Percentiles rank a stretch among this genome's conserved stretches.
These are phyloP conservation scores for Austroboletus sp. DNA, from an alignment of 1,284 basidiomycete genomes.

Conservation along the genomic window DNA sequence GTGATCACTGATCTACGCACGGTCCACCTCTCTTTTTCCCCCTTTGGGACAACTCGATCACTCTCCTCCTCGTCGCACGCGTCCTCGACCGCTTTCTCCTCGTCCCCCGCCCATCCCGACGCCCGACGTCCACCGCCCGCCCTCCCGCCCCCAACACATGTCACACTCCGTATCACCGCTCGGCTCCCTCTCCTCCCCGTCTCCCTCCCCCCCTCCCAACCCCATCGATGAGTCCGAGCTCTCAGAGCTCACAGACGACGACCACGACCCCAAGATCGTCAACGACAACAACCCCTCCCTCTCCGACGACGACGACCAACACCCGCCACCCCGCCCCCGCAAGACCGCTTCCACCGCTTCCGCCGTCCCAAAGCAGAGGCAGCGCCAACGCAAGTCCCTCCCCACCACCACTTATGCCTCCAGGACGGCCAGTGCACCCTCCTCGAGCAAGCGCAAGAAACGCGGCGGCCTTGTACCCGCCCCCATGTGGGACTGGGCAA, in stretches of 20 bases:
- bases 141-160: too few relatives aligned
- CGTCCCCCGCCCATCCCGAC: slow-evolving; percentile 5
- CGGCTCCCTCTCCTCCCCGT: slow-evolving; percentile 55
- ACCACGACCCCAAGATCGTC: slow-evolving; percentile 43
- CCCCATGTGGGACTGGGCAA: slow-evolving; percentile 73
- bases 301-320: slow-evolving; percentile 25
- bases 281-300: slow-evolving; percentile 9
- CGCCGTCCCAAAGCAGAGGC: slow-evolving; percentile 9
- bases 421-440: slow-evolving; percentile 15
- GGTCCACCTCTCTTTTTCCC: slow-evolving; percentile 18
- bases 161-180: slow-evolving; percentile 36
- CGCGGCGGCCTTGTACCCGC: slow-evolving; percentile 62
- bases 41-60: slow-evolving; percentile 20
- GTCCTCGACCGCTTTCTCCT: slow-evolving; percentile 8
- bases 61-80: slow-evolving; percentile 21
- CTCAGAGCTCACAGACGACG: slow-evolving; percentile 74
- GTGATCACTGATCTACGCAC: slow-evolving; percentile 21
- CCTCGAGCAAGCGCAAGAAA: slow-evolving; percentile 44
- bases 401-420: slow-evolving; percentile 5
- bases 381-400: slow-evolving; percentile 6
- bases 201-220: slow-evolving; percentile 34
- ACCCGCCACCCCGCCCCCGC: slow-evolving; percentile 17
- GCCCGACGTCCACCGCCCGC: neutral
- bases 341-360: slow-evolving; percentile 12
- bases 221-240: slow-evolving; percentile 61